Base-by-base conservation (phyloP, 2,329 filamentous ascomycete species). In the Xylariaceae sp. region DNA sequence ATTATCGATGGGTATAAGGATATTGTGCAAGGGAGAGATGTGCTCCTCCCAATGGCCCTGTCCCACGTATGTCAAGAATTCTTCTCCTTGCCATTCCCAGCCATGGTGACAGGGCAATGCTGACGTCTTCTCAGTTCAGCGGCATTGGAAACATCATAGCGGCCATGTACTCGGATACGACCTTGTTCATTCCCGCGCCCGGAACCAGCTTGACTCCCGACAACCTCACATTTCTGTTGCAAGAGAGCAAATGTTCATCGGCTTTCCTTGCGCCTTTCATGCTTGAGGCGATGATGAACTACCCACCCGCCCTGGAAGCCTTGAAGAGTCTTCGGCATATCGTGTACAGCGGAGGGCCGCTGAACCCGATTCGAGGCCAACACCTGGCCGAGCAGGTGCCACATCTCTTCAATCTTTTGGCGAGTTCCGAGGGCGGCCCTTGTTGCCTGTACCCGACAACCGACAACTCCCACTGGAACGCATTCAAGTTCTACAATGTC, bases 401-500 rank as follows among this genome's bases (percentile, higher is more conserved):
- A 12, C 40, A 46, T 14, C 19, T 48, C 5, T 31, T 36, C 12
- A 25, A 33, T 14, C 23, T 46, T 9, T 28, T 46, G 10, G 45
- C 42, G 9, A 45, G 44, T 19, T 47, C 44, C 4, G 46, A 49
- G 23, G 39, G 37, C 13, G 37, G 40, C 1, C 16, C 36, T 11
- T 31, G 30, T 5, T 44, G 38, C 16, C 21, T 36, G 3, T 27
- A 38, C 3, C 35, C 38, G 12, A 26, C 42, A 3, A 18, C 24
- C 1, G 44, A 41, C 30, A 45, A 33, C 19, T 35, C 36, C 5
- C 34, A 36, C 21, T 49, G 44, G 44, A 36, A 45, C 19, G 13
- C 40, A 3, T 47, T 49, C 33, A 49, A 42, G 25, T 49, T 47
- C 25, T 15, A 38, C 3, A 37, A 45, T 15, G 26, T 47, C 10